Base-by-base conservation (phyloP, 2,329 filamentous ascomycete genomes). In the Aspergillus alliaceus region DNA sequence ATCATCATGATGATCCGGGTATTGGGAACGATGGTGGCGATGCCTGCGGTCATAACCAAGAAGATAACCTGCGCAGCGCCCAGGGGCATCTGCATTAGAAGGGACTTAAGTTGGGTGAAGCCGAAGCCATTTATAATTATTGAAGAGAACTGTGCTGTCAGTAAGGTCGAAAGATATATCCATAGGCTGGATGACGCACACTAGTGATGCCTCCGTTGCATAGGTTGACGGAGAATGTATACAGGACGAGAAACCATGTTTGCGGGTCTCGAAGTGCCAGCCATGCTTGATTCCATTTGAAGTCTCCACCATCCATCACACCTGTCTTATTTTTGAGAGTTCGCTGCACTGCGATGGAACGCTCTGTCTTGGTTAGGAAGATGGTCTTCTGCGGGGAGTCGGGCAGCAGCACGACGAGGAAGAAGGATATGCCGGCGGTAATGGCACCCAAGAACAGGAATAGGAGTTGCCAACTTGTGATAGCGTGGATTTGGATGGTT, bases 261-360 rank as follows among this genome's bases (percentile, higher is more conserved):
- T 72, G 69, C 7, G 67, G 69, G 46, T 72, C 69, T 11, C 66
- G 67, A 4, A 70, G 49, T 0, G 66, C 66, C 53, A 65, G 58
- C 61, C 71, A 71, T 6, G 78, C 75, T 64, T 80, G 79, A 51
- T 74, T 69, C 66, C 62, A 68, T 54, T 73, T 74, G 66, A 80
- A 80, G 0, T 62, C 59, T 12, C 80, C 75, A 1, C 71, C 71
- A 60, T 84, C 84, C 68, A 83, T 81, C 40, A 84, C 77, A 6
- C 82, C 82, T 54, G 81, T 78, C 35, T 77, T 75, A 64, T 85
- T 84, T 9, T 65, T 71, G 2, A 80, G 71, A 1, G 84, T 80
- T 27, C 83, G 77, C 56, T 81, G 79, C 11, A 83, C 74, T 2
- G 82, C 83, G 27, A 86, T 77, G 2, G 73, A 62, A 8, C 72